These are phyloP conservation scores for Chaetomium sp. DNA, from an alignment of 2,329 filamentous ascomycete species.

Conservation along the genomic window DNA sequence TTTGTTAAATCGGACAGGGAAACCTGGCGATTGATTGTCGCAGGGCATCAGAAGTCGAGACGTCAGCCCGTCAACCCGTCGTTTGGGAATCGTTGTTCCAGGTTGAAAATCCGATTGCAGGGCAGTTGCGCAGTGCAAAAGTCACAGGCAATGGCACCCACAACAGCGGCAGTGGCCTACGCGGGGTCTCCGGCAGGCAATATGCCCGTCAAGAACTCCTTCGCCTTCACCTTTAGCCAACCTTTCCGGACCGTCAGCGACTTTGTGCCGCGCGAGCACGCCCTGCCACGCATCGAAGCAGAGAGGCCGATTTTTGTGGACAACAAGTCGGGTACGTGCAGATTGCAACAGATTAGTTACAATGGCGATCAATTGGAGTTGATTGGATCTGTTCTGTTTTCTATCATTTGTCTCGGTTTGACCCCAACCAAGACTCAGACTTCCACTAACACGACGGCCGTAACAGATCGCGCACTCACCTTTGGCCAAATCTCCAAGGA, in stretches of 20 bases:
- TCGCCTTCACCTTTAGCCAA: slow-evolving; percentile 44
- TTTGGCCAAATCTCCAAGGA: slow-evolving; percentile 41
- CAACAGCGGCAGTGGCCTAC: slow-evolving; percentile 27
- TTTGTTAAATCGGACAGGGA: slow-evolving; percentile 4
- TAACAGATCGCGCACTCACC: slow-evolving; percentile 43
- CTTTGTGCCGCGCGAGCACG: slow-evolving; percentile 38
- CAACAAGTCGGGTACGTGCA: slow-evolving; percentile 43
- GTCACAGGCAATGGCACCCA: neutral
- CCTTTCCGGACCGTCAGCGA: slow-evolving; percentile 41
- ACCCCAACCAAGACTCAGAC: neutral
- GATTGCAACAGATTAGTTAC: neutral
- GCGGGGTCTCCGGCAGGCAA: slow-evolving; percentile 32
- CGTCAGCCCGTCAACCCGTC: neutral
- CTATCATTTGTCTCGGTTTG: too few relatives aligned
- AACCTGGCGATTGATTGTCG: neutral
- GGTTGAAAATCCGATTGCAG: neutral
- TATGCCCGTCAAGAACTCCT: slow-evolving; percentile 39
- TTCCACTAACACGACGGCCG: neutral
- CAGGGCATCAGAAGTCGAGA: neutral
- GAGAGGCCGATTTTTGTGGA: slow-evolving; percentile 45
- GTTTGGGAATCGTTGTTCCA: slow-evolving; percentile 1
- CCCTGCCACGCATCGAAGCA: slow-evolving; percentile 40
- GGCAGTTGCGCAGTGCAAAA: neutral
- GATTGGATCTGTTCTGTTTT: too few relatives aligned
- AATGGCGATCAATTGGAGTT: neutral